These are phyloP conservation scores for Puccinia triticina DNA, from an alignment of 1,284 basidiomycete genomes.

Conservation along the genomic window DNA sequence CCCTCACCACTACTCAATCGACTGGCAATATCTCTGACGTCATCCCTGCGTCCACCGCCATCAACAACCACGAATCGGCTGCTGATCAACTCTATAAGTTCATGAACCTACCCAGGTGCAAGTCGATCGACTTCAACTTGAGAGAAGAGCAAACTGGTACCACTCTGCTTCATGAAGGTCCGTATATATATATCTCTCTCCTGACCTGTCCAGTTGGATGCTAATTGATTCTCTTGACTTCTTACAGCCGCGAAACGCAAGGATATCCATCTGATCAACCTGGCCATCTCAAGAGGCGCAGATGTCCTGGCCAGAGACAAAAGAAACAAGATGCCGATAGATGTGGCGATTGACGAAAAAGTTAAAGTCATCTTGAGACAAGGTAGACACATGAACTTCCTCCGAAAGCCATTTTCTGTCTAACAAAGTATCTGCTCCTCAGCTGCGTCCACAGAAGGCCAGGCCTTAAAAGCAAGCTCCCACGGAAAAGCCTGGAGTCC, in stretches of 20 bases:
- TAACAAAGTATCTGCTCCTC: neutral
- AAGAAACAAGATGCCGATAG: slow-evolving; percentile 74
- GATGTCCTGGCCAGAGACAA: slow-evolving; percentile 87
- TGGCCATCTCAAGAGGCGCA: slow-evolving; percentile 79
- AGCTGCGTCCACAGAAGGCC: slow-evolving; percentile 55
- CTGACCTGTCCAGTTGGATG: neutral
- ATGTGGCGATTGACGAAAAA: slow-evolving; percentile 71
- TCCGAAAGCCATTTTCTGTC: neutral
- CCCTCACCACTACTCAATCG: neutral
- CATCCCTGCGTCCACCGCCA: slow-evolving; percentile 53
- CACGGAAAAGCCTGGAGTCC: slow-evolving; percentile 38
- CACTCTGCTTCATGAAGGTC: slow-evolving; percentile 76
- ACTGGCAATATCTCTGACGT: neutral
- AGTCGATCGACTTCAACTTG: slow-evolving; percentile 61
- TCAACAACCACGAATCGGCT: slow-evolving; percentile 53
- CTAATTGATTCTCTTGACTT: neutral
- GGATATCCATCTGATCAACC: slow-evolving; percentile 79
- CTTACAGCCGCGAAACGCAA: slow-evolving; percentile 74
- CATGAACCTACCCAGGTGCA: slow-evolving; percentile 55
- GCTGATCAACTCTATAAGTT: slow-evolving; percentile 55
- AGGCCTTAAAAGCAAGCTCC: slow-evolving; percentile 53
- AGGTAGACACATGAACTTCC: slow-evolving; percentile 63
- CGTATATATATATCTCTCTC: neutral
- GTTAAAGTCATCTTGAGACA: slow-evolving; percentile 82
- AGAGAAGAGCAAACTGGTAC: slow-evolving; percentile 76